Evolutionary conservation across 2,329 filamentous ascomycete genomes (phyloP).

Genomic region (Fusarium lyarnte): DNA sequence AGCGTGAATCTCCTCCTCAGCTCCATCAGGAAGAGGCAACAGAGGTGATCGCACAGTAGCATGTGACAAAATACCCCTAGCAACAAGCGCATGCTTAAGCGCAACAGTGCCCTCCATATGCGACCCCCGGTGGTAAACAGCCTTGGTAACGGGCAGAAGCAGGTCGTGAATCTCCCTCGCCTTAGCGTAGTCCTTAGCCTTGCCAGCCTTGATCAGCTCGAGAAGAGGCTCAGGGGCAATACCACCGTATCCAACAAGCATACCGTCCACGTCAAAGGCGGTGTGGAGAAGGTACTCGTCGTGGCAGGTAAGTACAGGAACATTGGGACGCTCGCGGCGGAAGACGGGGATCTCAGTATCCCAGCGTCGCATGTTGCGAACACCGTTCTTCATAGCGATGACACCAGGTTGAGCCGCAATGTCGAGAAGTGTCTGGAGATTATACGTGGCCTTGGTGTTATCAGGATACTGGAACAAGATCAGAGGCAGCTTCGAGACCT

Average conservation of each 20-base stretch:
- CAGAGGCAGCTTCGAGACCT: conserved; percentile 58
- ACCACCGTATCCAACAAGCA: conserved; percentile 64
- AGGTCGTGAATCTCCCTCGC: conserved; percentile 61
- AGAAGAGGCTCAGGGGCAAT: conserved; percentile 61
- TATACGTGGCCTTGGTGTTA: conserved; percentile 63
- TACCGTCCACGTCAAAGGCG: conserved; percentile 61
- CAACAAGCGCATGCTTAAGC: conserved; percentile 62
- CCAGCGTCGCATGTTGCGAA: conserved; percentile 66
- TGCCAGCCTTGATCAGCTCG: conserved; percentile 61
- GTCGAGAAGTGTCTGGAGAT: conserved; percentile 61
- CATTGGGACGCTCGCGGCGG: conserved; percentile 56
- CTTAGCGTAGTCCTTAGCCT: conserved; percentile 58
- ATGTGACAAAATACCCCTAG: conserved; percentile 59
- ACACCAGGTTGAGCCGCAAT: conserved; percentile 62
- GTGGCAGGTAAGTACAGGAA: conserved; percentile 62
- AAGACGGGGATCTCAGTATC: conserved; percentile 65
- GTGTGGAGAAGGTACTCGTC: conserved; percentile 64
- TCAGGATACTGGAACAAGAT: conserved; percentile 65
- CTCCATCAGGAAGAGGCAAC: conserved; percentile 43
- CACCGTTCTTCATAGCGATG: conserved; percentile 66
- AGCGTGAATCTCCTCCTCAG: conserved; percentile 10
- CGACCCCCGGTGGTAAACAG: conserved; percentile 63
- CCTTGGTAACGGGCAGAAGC: conserved; percentile 61
- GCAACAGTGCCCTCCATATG: conserved; percentile 65
- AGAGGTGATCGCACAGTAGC: conserved; percentile 58